Conservation (phyloP, 768 basidiomycete species). For the Termitomyces sp. region DNA sequence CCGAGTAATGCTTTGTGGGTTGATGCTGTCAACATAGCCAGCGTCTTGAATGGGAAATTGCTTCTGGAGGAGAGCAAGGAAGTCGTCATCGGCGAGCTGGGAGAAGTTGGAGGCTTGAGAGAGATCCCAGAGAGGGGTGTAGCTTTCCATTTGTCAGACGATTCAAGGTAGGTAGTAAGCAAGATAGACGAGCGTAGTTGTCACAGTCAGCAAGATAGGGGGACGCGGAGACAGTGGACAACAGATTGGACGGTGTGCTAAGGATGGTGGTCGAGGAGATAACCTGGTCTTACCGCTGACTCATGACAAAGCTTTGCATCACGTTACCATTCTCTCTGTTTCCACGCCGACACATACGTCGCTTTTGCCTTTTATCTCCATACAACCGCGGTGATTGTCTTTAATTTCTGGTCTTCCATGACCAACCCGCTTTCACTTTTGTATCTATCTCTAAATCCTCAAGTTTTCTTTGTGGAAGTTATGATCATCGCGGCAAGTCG, state of each 20-base stretch:
- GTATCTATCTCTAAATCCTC: background rate
- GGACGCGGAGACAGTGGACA: background rate
- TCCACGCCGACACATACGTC: constrained; percentile 5
- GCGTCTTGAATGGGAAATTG: constrained; percentile 42
- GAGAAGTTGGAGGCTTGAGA: constrained; percentile 55
- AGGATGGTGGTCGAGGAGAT: constrained; percentile 14
- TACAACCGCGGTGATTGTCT: constrained; percentile 7
- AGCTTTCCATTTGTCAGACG: constrained; percentile 44
- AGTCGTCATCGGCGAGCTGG: constrained; percentile 70
- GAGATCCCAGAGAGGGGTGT: constrained; percentile 64
- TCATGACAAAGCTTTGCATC: constrained; percentile 15
- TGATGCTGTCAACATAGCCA: constrained; percentile 39
- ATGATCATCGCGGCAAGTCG: background rate
- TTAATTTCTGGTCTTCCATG: too few species aligned
- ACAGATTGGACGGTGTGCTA: background rate
- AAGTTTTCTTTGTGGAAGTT: too few species aligned
- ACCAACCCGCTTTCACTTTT: background rate
- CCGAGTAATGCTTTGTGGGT: constrained; percentile 55
- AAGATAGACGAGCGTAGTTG: background rate
- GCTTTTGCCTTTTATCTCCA: constrained; percentile 4
- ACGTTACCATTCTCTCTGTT: constrained; percentile 9
- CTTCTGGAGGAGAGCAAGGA: constrained; percentile 72
- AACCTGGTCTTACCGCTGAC: constrained; percentile 16
- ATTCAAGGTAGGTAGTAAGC: background rate
- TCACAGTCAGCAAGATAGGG: constrained; percentile 4